phyloP scores from a whole-genome alignment of 768 basidiomycete species.

The Gymnopilus junonius region DNA sequence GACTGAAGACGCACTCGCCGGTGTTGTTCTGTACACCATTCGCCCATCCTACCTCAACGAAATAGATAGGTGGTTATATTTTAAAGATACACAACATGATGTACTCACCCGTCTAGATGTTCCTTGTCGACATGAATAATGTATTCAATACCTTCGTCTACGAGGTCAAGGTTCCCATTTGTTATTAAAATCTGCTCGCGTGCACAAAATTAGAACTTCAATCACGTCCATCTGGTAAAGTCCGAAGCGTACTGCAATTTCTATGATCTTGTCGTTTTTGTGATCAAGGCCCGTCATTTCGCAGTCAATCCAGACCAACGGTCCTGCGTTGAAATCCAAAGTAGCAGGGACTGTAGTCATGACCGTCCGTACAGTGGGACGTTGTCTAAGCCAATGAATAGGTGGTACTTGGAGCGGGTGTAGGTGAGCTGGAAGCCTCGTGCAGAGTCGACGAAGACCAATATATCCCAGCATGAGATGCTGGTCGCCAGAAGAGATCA shows the following conservation, averaged over 20 bases:
- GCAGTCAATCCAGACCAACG: slow-evolving; percentile 85
- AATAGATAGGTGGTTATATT: neutral
- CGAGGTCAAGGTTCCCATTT: slow-evolving; percentile 76
- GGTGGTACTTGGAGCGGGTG: slow-evolving; percentile 1
- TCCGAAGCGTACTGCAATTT: slow-evolving; percentile 65
- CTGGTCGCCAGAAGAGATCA: neutral
- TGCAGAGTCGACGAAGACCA: slow-evolving; percentile 5
- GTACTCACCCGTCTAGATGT: slow-evolving; percentile 65
- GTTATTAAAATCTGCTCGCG: slow-evolving; percentile 77
- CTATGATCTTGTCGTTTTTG: slow-evolving; percentile 71
- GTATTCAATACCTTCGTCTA: slow-evolving; percentile 82
- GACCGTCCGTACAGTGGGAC: neutral
- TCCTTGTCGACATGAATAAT: slow-evolving; percentile 76
- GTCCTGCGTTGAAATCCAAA: slow-evolving; percentile 54
- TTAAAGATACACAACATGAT: neutral
- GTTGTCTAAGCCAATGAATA: neutral
- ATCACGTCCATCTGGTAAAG: neutral
- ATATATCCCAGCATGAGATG: slow-evolving; percentile 9
- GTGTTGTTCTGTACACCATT: slow-evolving; percentile 89
- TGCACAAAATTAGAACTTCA: neutral
- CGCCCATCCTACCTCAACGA: slow-evolving; percentile 65
- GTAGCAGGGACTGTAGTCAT: neutral
- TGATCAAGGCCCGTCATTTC: slow-evolving; percentile 85
- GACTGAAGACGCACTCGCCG: slow-evolving; percentile 53
- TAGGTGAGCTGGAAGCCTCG: neutral